Base-by-base conservation (phyloP, 192 early-diverging fungal species). In the Entophlyctis helioformis region DNA sequence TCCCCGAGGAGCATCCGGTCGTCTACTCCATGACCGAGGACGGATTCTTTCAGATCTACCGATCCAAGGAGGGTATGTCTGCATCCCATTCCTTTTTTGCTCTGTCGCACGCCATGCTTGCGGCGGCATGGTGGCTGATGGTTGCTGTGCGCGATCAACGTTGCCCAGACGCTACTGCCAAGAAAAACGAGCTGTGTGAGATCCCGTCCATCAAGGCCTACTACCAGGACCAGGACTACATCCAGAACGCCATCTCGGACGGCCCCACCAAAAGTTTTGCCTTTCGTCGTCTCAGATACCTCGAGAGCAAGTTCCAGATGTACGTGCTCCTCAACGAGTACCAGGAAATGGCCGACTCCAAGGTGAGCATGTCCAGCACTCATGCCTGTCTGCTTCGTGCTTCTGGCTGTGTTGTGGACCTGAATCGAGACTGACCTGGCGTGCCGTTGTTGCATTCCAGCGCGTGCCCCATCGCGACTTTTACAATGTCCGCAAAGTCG, bases 401-500 rank as follows among this genome's bases (percentile, higher is more conserved):
- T 48, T 44, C n/a, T n/a, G n/a, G n/a, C n/a, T n/a, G n/a, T 50
- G 52, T 33, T 39, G 2, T 46, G 46, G 26, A 10, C 4, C 23
- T 41, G 39, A 6, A 8, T 25, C 11, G 12, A 12, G 15, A 1
- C 11, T 41, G 22, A 2, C 39, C 21, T 16, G 35, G 35, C 35
- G 13, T n/a, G n/a, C n/a, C n/a, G n/a, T n/a, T 16, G n/a, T 18
- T 20, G 24, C 27, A 13, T 23, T 22, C 15, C 40, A 80, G 71
- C 51, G 74, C 39, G 89, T 93, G 9, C 86, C 92, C 1, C 92
- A 92, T 49, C 74, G 92, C 46, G 93, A 96, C 59, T 87, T 93
- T 56, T 96, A 96, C 76, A 96, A 96, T 46, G 89, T 96, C 37
- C 84, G 93, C 40, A 96, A 96, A 54, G 90, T 96, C 15, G 93